phyloP scores from a whole-genome alignment of 108 stramenopile genomes.

The Nannochloropsis granulata region DNA sequence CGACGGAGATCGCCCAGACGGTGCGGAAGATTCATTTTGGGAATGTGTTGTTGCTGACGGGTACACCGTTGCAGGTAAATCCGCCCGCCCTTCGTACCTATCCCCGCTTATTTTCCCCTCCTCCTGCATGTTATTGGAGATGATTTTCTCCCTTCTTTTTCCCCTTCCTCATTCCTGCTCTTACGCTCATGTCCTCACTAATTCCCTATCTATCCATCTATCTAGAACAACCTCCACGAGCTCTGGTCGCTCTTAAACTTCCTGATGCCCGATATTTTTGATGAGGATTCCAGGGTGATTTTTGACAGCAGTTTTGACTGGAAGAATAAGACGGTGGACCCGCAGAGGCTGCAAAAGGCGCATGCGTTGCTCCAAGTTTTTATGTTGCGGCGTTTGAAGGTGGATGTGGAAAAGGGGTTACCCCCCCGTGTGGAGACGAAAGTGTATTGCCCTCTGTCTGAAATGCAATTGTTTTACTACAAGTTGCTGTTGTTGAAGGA shows the following conservation, averaged over 20 bases:
- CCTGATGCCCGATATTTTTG: constrained; percentile 84
- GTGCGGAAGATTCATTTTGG: not conserved
- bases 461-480: constrained; percentile 49
- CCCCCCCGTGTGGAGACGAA: constrained; percentile 35
- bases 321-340: not conserved
- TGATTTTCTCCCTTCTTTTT: too few species aligned
- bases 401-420: constrained; percentile 51
- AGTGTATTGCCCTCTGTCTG: constrained; percentile 48
- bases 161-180: too few species aligned
- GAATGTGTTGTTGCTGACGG: constrained; percentile 74
- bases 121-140: too few species aligned
- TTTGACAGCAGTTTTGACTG: not conserved
- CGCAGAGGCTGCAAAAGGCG: constrained; percentile 10
- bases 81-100: too few species aligned
- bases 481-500: constrained; percentile 53
- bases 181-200: too few species aligned
- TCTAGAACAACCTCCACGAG: constrained; percentile 93
- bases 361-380: constrained; percentile 51
- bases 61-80: constrained; percentile 89
- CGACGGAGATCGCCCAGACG: not conserved
- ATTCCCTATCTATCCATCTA: constrained; percentile 38
- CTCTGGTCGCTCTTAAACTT: constrained; percentile 91
- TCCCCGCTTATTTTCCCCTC: too few species aligned
- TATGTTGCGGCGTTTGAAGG: constrained; percentile 54
- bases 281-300: not conserved